Percentiles rank a stretch among this genome's conserved stretches.
Conservation (phyloP, 805 yeast species). For the Metschnikowia similis region DNA sequence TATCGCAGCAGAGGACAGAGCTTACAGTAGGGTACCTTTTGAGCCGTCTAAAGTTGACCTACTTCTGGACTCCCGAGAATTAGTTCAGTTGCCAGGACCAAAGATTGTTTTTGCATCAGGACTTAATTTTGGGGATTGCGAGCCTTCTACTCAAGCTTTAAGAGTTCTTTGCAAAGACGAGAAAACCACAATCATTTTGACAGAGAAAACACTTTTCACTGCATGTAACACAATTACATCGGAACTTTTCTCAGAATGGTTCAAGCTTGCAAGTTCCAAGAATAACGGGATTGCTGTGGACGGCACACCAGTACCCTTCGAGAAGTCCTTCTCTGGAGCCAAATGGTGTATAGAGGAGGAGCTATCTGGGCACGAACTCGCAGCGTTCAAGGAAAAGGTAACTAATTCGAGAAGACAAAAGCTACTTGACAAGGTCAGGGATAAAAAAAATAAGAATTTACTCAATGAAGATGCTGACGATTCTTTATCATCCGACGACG, state of each 20-base stretch:
- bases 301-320: constrained; percentile 56
- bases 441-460: constrained; percentile 35
- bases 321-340: constrained; percentile 37
- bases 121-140: constrained; percentile 59
- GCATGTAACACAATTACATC: constrained; percentile 43
- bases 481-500: constrained; percentile 23
- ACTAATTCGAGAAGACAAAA: constrained; percentile 43
- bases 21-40: constrained; percentile 59
- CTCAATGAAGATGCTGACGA: constrained; percentile 29
- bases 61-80: constrained; percentile 51
- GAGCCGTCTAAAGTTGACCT: constrained; percentile 61
- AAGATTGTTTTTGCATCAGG: constrained; percentile 80
- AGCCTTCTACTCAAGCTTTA: constrained; percentile 50
- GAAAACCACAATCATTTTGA: constrained; percentile 66
- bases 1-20: constrained; percentile 15
- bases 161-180: constrained; percentile 58
- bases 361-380: constrained; percentile 48
- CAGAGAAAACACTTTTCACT: constrained; percentile 49
- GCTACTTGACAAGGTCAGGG: constrained; percentile 38
- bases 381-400: constrained; percentile 43
- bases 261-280: constrained; percentile 30
- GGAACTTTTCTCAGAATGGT: constrained; percentile 54
- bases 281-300: constrained; percentile 46
- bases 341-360: constrained; percentile 46
- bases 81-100: constrained; percentile 57